phyloP scores from a whole-genome alignment of 129 eudicot species.

The Silybum marianum region DNA sequence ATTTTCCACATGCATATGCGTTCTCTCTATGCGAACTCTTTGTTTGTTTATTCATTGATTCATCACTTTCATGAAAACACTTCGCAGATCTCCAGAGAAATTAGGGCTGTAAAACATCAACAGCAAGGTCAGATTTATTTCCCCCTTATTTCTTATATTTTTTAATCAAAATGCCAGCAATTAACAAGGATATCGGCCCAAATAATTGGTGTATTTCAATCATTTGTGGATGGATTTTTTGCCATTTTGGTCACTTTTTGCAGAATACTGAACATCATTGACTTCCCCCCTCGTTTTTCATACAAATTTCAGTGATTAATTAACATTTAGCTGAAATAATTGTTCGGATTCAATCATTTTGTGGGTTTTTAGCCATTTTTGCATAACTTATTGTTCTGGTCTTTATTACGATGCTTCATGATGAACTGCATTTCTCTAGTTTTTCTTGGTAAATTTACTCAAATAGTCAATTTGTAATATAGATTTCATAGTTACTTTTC shows the following conservation, averaged over 20 bases:
- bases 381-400: no score
- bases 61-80: constrained; percentile 10
- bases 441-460: no score
- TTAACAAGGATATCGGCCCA: constrained; percentile 2
- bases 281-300: background rate
- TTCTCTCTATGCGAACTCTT: background rate
- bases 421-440: no score
- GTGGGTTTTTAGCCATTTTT: background rate
- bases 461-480: no score
- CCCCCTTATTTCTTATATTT: background rate
- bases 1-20: background rate
- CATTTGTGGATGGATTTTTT: constrained; percentile 15
- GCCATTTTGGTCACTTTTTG: background rate
- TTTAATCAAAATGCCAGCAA: constrained; percentile 13
- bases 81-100: constrained; percentile 19
- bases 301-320: background rate
- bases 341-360: constrained; percentile 2
- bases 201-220: constrained; percentile 14
- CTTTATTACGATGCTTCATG: no score
- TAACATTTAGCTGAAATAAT: constrained; percentile 13
- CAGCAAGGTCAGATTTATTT: constrained; percentile 4
- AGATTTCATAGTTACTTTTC: no score
- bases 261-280: constrained; percentile 16
- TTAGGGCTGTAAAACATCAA: background rate
- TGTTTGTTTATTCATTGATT: constrained; percentile 28